These are phyloP conservation scores for Globisporangium iwayamae DNA, from an alignment of 352 stramenopile genomes.

Conservation along the genomic window DNA sequence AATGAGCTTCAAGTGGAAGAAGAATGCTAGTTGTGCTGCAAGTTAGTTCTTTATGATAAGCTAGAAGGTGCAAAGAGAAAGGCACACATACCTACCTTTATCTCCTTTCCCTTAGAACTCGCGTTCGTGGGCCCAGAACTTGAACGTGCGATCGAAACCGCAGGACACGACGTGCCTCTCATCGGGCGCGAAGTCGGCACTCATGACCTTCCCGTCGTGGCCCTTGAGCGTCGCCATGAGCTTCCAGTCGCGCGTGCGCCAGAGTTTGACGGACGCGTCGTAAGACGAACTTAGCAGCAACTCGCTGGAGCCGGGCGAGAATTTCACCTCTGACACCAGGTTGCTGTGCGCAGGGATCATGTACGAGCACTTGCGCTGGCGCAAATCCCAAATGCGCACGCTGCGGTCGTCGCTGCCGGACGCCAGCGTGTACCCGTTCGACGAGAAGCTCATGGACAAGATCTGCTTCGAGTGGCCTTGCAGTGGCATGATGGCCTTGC, in stretches of 20 bases:
- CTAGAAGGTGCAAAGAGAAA: too few species aligned
- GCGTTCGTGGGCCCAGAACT: constrained; percentile 89
- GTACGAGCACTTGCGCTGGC: constrained; percentile 88
- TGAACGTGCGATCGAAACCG: constrained; percentile 91
- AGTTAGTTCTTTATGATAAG: too few species aligned
- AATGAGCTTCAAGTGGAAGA: too few species aligned
- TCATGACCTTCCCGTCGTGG: constrained; percentile 96
- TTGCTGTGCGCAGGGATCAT: constrained; percentile 94
- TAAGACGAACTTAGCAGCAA: constrained; percentile 92
- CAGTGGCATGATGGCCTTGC: constrained; percentile 88
- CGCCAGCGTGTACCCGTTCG: constrained; percentile 92
- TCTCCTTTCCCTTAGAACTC: constrained; percentile 60
- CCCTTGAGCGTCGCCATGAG: constrained; percentile 86
- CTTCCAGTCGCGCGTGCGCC: constrained; percentile 92
- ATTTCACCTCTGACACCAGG: constrained; percentile 92
- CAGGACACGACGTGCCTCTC: constrained; percentile 88
- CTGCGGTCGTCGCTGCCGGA: constrained; percentile 96
- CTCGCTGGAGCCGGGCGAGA: constrained; percentile 77
- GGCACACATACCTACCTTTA: too few species aligned
- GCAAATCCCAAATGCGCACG: constrained; percentile 96
- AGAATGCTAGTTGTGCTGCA: too few species aligned
- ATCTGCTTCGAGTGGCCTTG: constrained; percentile 96
- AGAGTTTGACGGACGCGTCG: constrained; percentile 94
- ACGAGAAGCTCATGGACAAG: constrained; percentile 90
- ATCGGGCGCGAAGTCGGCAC: constrained; percentile 88